Percentiles rank a stretch among this genome's conserved stretches.
phyloP scores from a whole-genome alignment of 352 stramenopile genomes.

The Phytophthora tubulina region DNA sequence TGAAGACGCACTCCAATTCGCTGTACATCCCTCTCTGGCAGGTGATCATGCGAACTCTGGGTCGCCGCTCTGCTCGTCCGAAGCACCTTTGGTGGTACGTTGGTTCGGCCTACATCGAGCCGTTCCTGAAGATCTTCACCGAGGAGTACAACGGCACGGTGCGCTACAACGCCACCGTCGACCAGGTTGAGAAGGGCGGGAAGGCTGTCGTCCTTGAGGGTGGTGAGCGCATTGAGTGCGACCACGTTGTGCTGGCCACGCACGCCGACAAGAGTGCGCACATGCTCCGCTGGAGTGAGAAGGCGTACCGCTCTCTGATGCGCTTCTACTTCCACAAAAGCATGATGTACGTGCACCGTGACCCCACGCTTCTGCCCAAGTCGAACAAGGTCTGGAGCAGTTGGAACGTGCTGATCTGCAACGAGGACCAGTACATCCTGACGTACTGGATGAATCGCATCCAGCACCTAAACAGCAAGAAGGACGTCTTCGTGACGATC shows the following conservation, averaged over 20 bases:
- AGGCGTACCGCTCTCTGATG: slow-evolving; percentile 74
- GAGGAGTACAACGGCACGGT: slow-evolving; percentile 84
- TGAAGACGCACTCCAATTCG: slow-evolving; percentile 90
- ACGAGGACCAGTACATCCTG: slow-evolving; percentile 86
- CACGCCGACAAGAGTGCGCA: slow-evolving; percentile 83
- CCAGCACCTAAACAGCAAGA: slow-evolving; percentile 86
- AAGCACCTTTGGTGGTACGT: slow-evolving; percentile 90
- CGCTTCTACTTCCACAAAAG: slow-evolving; percentile 89
- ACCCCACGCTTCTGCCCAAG: slow-evolving; percentile 73
- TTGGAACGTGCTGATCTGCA: slow-evolving; percentile 90
- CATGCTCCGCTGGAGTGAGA: slow-evolving; percentile 78
- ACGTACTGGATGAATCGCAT: slow-evolving; percentile 94
- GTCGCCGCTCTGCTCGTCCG: slow-evolving; percentile 77
- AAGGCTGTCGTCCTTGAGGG: slow-evolving; percentile 78
- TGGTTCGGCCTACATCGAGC: slow-evolving; percentile 83
- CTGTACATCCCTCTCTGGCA: slow-evolving; percentile 91
- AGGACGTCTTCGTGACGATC: slow-evolving; percentile 90
- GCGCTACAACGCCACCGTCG: slow-evolving; percentile 81
- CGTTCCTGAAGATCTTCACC: slow-evolving; percentile 89
- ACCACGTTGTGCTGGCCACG: slow-evolving; percentile 87
- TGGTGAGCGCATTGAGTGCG: slow-evolving; percentile 83
- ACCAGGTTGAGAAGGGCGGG: slow-evolving; percentile 74
- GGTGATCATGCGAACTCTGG: slow-evolving; percentile 78
- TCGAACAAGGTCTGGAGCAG: slow-evolving; percentile 85
- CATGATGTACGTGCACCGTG: slow-evolving; percentile 90